These are phyloP conservation scores for Dioscorea zingiberensis DNA, from an alignment of 106 monocot genomes.

Conservation along the genomic window DNA sequence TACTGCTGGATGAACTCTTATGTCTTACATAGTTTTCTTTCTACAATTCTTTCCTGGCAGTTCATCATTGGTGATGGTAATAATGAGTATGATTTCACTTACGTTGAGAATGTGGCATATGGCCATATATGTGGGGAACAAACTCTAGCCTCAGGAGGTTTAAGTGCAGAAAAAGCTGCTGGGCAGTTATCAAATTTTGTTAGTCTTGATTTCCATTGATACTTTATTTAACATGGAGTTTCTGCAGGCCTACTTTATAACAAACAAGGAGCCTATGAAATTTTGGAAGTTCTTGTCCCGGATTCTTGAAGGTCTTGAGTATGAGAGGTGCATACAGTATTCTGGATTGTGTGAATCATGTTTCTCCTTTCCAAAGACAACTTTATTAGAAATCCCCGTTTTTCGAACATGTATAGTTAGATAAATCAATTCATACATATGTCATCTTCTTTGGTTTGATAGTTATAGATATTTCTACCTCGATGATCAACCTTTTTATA, in stretches of 20 bases:
- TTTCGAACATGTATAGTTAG: too few species aligned
- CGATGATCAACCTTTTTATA: too few species aligned
- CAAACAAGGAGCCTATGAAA: constrained; percentile 91
- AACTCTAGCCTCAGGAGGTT: constrained; percentile 62
- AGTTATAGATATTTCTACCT: too few species aligned
- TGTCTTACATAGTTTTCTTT: background rate
- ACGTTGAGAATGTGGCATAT: constrained; percentile 99
- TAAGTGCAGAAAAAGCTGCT: constrained; percentile 42
- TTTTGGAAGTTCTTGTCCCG: constrained; percentile 95
- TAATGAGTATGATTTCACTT: constrained; percentile 97
- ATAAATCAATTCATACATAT: too few species aligned
- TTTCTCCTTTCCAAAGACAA: too few species aligned
- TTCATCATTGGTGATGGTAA: constrained; percentile 90
- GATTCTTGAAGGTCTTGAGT: constrained; percentile 91
- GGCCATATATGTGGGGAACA: constrained; percentile 94
- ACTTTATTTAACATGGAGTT: constrained; percentile 4
- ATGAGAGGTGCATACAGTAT: constrained; percentile 58
- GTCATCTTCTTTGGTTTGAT: too few species aligned
- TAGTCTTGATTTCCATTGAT: constrained; percentile 1
- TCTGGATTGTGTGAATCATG: background rate
- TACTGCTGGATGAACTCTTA: background rate
- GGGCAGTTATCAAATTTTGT: constrained; percentile 41
- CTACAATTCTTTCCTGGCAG: constrained; percentile 22
- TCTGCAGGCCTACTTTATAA: constrained; percentile 88
- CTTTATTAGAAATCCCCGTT: too few species aligned